Evolutionary conservation across 192 early-diverging fungal genomes (phyloP).

Genomic region (Backusella westeae): DNA sequence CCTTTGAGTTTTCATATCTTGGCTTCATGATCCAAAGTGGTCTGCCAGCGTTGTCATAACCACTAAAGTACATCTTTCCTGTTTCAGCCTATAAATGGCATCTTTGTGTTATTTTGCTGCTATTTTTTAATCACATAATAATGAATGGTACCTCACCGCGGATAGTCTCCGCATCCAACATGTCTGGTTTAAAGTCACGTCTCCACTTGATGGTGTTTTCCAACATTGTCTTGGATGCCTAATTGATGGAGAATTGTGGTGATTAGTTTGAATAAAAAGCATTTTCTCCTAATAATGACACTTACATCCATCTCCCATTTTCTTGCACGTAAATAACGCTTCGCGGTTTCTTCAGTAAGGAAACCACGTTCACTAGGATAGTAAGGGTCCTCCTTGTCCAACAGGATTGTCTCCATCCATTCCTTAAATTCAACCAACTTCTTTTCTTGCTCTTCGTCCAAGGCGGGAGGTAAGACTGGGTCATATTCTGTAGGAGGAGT

Average conservation of each 20-base stretch:
- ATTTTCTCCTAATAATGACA: not conserved
- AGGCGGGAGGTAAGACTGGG: not conserved
- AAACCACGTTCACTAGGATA: slow-evolving; percentile 27
- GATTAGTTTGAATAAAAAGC: not conserved
- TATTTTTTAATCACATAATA: not conserved
- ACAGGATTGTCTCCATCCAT: slow-evolving; percentile 13
- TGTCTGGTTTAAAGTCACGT: slow-evolving; percentile 19
- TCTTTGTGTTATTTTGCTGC: not conserved
- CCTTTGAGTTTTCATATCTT: slow-evolving; percentile 77
- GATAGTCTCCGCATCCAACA: slow-evolving; percentile 10
- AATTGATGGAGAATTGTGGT: not conserved
- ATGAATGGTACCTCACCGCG: slow-evolving; percentile 27
- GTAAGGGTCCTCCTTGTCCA: slow-evolving; percentile 18
- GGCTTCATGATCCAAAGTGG: slow-evolving; percentile 75
- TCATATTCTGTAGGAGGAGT: slow-evolving; percentile 10
- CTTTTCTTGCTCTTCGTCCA: slow-evolving; percentile 16
- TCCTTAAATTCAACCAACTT: slow-evolving; percentile 17
- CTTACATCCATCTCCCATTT: slow-evolving; percentile 28
- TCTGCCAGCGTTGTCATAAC: slow-evolving; percentile 72
- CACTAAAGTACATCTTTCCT: slow-evolving; percentile 83
- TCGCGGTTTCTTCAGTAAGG: slow-evolving; percentile 20
- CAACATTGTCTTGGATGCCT: slow-evolving; percentile 19
- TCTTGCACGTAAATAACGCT: slow-evolving; percentile 27
- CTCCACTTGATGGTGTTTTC: slow-evolving; percentile 24
- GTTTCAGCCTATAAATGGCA: slow-evolving; percentile 33